Conservation (phyloP, 169 alveolate species). For the Plasmodium chabaudi region DNA sequence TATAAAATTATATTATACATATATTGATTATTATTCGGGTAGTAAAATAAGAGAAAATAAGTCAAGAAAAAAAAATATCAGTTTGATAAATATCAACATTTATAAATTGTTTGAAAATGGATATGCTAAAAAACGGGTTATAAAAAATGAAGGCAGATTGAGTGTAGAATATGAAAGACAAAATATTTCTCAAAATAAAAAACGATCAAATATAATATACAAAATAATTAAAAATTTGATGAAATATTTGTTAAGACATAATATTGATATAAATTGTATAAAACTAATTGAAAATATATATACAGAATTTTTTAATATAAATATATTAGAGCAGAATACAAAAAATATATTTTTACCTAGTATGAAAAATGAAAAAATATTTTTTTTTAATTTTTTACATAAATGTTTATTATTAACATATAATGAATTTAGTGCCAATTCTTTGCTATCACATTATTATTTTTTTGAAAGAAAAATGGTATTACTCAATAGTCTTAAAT, state of each 20-base stretch:
- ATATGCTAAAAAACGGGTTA: neutral
- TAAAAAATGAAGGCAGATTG: neutral
- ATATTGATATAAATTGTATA: conserved; percentile 14
- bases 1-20: conserved; percentile 30
- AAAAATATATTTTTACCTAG: neutral
- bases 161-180: neutral
- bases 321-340: conserved; percentile 21
- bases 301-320: conserved; percentile 32
- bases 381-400: conserved; percentile 37
- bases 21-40: neutral
- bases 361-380: neutral
- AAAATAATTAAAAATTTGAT: conserved; percentile 28
- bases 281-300: conserved; percentile 31
- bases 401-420: conserved; percentile 33
- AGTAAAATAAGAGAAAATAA: neutral
- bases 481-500: neutral
- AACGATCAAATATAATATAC: neutral
- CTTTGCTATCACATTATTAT: conserved; percentile 47
- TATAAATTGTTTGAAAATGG: neutral
- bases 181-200: neutral
- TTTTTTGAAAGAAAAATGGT: neutral
- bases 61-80: conserved; percentile 4
- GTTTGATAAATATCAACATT: conserved; percentile 24
- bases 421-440: neutral
- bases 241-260: neutral